Evolutionary conservation across 352 stramenopile genomes (phyloP).

Genomic region (Vaucheria bursata): DNA sequence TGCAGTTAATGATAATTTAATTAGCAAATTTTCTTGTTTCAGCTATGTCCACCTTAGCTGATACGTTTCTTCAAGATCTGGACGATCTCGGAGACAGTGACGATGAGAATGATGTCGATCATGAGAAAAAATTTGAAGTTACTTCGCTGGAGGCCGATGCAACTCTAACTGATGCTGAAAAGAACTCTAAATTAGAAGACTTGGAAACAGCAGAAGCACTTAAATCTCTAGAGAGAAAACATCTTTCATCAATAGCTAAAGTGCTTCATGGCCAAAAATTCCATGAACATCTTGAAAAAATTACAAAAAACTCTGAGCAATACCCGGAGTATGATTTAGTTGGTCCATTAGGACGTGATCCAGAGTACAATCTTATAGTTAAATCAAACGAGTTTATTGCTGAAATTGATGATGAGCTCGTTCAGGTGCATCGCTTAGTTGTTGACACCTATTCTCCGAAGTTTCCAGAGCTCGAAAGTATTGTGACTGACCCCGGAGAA

Average conservation of each 20-base stretch:
- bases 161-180: not conserved
- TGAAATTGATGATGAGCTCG: slow-evolving; percentile 84
- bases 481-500: slow-evolving; percentile 78
- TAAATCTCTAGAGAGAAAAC: slow-evolving; percentile 17
- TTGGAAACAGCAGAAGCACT: slow-evolving; percentile 9
- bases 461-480: slow-evolving; percentile 82
- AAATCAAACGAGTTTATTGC: slow-evolving; percentile 72
- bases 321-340: too few relatives aligned
- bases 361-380: slow-evolving; percentile 53
- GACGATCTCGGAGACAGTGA: slow-evolving; percentile 48
- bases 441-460: slow-evolving; percentile 78
- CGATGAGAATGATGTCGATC: slow-evolving; percentile 25
- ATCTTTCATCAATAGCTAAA: slow-evolving; percentile 20
- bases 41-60: slow-evolving; percentile 46
- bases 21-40: too few relatives aligned
- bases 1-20: too few relatives aligned
- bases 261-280: slow-evolving; percentile 30
- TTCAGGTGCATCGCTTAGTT: slow-evolving; percentile 75
- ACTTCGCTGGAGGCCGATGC: not conserved
- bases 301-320: not conserved
- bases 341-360: slow-evolving; percentile 42
- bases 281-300: slow-evolving; percentile 24
- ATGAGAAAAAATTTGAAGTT: slow-evolving; percentile 12
- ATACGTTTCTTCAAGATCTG: slow-evolving; percentile 48
- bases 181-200: not conserved